Base-by-base conservation (phyloP, 2,329 filamentous ascomycete species). In the Sarocladium oryzae region DNA sequence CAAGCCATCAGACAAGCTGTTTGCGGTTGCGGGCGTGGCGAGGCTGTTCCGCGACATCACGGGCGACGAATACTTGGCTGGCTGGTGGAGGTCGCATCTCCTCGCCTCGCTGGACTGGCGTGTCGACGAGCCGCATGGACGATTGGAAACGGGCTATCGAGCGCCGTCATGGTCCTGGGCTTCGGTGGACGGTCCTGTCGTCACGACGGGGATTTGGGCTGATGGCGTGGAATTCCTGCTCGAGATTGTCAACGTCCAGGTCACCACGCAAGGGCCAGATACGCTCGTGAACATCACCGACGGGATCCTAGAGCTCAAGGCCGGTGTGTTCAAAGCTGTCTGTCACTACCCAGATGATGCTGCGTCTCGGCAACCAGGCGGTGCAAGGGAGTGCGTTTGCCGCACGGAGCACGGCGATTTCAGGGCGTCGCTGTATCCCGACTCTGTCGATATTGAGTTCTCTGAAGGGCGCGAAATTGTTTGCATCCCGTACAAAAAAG, bases 91-190 rank as follows among this genome's bases (percentile, higher is more conserved):
- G 18, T 53, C 41, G 3, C 54, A 62, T 24, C 2, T 63, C 0
- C 51, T 58, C 1, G 51, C 53, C 1, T 20, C 50, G 1, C n/a
- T 63, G 1, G 55, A 55, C 1, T 63, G 61, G 61, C 45, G 51
- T 40, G 23, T 56, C 0, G 53, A 57, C 18, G 54, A 59, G 9
- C 32, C 40, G 15, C 54, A 58, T 3, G 23, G 43, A 0, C 54
- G 41, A 0, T 30, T 51, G 11, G 38, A 56, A 9, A 16, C 24
- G 0, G 3, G 48, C 3, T 58, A 56, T 2, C 52, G 58, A 2
- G 55, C 54, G 2, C 60, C 60, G 1, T 62, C 53, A 13, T 62
- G 60, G 60, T 62, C 59, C 20, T 62, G 59, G 60, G 33, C 33
- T 13, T 32, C 28, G 28, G 13, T 13, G 7, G 28, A 32, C 13